These are phyloP conservation scores for Perilla frutescens DNA, from an alignment of 257 asterid species.

Conservation along the genomic window DNA sequence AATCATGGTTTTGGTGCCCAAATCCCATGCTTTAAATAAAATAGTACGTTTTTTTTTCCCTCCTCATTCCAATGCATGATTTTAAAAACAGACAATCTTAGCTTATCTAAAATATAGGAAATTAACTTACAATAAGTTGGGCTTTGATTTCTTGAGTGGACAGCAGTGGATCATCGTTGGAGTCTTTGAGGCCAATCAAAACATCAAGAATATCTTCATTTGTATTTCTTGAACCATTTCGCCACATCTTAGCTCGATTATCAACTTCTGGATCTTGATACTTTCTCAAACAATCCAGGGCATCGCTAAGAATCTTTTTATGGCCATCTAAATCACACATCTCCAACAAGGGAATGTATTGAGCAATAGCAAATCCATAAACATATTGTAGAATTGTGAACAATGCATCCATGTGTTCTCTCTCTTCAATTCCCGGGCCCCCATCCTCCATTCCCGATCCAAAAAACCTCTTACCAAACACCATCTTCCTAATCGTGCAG, in stretches of 20 bases:
- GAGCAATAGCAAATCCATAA: conserved; percentile 34
- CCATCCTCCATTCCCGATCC: conserved; percentile 41
- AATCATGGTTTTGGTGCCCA: too few relatives aligned
- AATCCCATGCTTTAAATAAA: too few relatives aligned
- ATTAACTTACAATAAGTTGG: conserved; percentile 36
- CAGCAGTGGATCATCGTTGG: conserved; percentile 34
- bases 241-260: conserved; percentile 42
- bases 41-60: too few relatives aligned
- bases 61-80: too few relatives aligned
- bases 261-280: conserved; percentile 34
- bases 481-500: conserved; percentile 31
- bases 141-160: conserved; percentile 40
- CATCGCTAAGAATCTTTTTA: conserved; percentile 26
- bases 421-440: conserved; percentile 44
- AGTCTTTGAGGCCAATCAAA: too few relatives aligned
- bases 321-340: conserved; percentile 43
- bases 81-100: too few relatives aligned
- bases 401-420: conserved; percentile 34
- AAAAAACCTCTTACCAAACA: conserved; percentile 35
- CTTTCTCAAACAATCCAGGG: conserved; percentile 21
- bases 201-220: conserved; percentile 45
- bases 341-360: conserved; percentile 40
- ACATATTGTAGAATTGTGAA: conserved; percentile 3
- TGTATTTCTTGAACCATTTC: conserved; percentile 22
- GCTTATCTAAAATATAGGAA: neutral